Evolutionary conservation across 257 asterid species (phyloP), one percentile per base, ranked within the genome.

Genomic region (Solanum etuberosum): DNA sequence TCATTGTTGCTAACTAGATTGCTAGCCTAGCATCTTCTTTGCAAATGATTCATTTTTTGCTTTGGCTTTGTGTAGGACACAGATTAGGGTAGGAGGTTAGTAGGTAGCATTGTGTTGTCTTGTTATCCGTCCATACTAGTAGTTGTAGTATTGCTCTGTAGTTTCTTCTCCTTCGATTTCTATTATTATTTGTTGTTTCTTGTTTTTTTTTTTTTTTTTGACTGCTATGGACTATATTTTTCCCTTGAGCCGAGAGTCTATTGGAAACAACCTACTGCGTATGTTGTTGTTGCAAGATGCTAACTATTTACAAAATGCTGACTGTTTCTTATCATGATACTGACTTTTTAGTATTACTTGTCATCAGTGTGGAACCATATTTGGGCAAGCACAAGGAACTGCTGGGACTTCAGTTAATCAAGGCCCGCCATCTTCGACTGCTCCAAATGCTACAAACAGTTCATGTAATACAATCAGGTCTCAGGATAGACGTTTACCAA

Each of bases 301-400:
- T 32, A 20, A 32, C 40, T 15, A 16, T 80, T 27, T 80, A 18
- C 85, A 80, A 29, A 43, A 29, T 10, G 43, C 0, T 0, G 20
- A 9, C 1, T 48, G 21, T 31, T 81, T 20, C 70, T 81, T 81
- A 10, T 81, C 1, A 29, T 31, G 42, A 18, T 21, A 14, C 80
- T 81, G 76, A 81, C 12, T 51, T 37, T 81, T 4, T 35, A 81
- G 68, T 43, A 42, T 23, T 73, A 73, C 71, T 59, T 54, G 83
- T 87, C 68, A 34, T 32, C 91, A 92, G 94, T 90, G 59, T 57
- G 67, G 38, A 73, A 84, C 87, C 77, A 14, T 77, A 84, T 89
- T 88, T 67, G 38, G 43, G 23, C 59, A 67, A 82, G 74, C 85
- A 25, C 87, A 65, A 87, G 77, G 12, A 21, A 43, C 27, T 70